Percentiles rank a stretch among this genome's conserved stretches.
Evolutionary conservation across 495 filamentous ascomycete species (phyloP).

Genomic region (Aspergillus bertholletiae): DNA sequence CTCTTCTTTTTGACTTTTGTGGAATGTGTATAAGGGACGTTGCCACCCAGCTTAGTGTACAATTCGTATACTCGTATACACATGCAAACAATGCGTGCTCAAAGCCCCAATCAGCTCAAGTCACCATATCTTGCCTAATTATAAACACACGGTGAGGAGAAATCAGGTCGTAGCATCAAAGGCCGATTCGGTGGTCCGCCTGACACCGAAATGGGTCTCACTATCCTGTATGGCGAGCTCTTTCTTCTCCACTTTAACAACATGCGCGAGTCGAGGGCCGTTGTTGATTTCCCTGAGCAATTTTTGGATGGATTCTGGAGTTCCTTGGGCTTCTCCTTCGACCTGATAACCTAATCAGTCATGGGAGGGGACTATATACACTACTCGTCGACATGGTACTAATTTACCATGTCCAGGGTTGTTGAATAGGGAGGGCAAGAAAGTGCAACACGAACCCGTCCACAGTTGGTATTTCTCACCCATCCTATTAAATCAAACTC

Average conservation of each 20-base stretch:
- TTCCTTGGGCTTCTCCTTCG: constrained; percentile 85
- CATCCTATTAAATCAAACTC: constrained; percentile 69
- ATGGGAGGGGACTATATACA: too few relatives aligned
- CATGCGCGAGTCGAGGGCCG: constrained; percentile 65
- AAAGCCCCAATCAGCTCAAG: background rate
- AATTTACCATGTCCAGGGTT: too few relatives aligned
- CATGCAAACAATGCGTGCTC: background rate
- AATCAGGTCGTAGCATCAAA: constrained; percentile 16
- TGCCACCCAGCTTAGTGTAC: too few relatives aligned
- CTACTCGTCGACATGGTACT: too few relatives aligned
- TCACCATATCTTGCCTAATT: background rate
- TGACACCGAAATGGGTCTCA: constrained; percentile 61
- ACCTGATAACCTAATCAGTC: constrained; percentile 50
- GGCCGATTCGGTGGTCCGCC: constrained; percentile 29
- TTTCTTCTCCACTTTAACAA: constrained; percentile 68
- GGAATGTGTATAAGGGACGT: too few relatives aligned
- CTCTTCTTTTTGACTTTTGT: too few relatives aligned
- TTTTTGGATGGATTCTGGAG: constrained; percentile 55
- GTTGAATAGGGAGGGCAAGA: background rate
- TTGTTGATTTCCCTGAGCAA: constrained; percentile 74
- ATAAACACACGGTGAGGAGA: background rate
- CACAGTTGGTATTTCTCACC: constrained; percentile 71
- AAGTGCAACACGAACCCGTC: constrained; percentile 49
- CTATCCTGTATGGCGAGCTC: constrained; percentile 57
- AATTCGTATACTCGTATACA: background rate